phyloP scores from a whole-genome alignment of 164 flowering plant species.

The Santalum album region DNA sequence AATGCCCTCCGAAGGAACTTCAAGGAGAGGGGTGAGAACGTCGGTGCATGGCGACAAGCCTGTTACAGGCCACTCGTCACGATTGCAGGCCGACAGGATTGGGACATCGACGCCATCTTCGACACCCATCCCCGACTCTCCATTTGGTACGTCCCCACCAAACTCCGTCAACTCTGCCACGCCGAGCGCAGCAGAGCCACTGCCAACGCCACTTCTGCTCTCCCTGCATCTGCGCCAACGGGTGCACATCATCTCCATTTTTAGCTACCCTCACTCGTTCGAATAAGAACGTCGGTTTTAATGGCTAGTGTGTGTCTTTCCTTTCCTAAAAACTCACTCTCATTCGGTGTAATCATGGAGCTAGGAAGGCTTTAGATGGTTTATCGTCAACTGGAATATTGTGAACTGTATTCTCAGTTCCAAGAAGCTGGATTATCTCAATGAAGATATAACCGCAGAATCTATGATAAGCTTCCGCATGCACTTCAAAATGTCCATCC shows the following conservation, averaged over 20 bases:
- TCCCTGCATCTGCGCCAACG: slow-evolving; percentile 15
- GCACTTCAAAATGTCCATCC: too few relatives aligned
- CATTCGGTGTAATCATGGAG: too few relatives aligned
- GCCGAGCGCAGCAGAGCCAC: slow-evolving; percentile 48
- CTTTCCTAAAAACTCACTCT: too few relatives aligned
- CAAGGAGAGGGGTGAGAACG: slow-evolving; percentile 90
- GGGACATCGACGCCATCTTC: slow-evolving; percentile 92
- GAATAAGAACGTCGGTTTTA: too few relatives aligned
- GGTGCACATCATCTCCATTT: slow-evolving; percentile 10
- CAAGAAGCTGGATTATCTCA: too few relatives aligned
- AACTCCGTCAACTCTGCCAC: slow-evolving; percentile 94
- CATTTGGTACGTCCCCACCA: slow-evolving; percentile 96
- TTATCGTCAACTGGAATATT: too few relatives aligned
- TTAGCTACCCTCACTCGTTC: neutral
- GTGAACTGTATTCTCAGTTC: too few relatives aligned
- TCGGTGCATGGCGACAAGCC: slow-evolving; percentile 97
- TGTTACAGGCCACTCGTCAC: slow-evolving; percentile 86
- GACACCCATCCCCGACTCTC: slow-evolving; percentile 71
- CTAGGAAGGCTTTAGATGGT: too few relatives aligned
- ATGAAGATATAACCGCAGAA: too few relatives aligned
- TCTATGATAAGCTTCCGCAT: too few relatives aligned
- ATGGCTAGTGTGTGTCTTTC: too few relatives aligned
- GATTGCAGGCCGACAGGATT: slow-evolving; percentile 70
- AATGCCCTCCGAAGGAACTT: slow-evolving; percentile 58
- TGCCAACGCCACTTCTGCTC: slow-evolving; percentile 26